Base-by-base conservation (phyloP, 345 rosid genomes). In the Populus davidiana region DNA sequence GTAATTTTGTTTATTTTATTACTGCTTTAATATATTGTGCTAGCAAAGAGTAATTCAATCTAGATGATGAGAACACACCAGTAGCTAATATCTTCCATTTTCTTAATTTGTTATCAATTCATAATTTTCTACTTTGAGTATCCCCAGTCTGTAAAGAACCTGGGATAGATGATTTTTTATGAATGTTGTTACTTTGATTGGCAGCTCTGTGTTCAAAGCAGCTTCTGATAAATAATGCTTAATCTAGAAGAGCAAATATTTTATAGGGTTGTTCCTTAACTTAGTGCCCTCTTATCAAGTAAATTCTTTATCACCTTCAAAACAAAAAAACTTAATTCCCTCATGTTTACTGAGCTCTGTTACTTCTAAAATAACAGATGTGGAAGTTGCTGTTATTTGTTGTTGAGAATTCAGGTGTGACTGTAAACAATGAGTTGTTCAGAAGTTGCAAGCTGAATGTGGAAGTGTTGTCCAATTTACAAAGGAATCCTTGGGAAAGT, bases 371-470 rank as follows among this genome's bases (percentile, higher is more conserved):
- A 67, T 44, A 31, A 62, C 14, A 50, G 54, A 18, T 52, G 23
- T n/a, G 23, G 66, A 74, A 79, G 31, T 65, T 50, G 23, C 70
- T 36, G 59, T 20, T 66, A 21, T 41, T 31, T 61, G 20, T 33
- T 74, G 31, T 33, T 44, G 31, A 72, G 56, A 41, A 77, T 36
- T 77, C 73, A 31, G 44, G 31, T 81, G 29, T 72, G 59, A 67
- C 29, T 68, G 17, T n/a, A 16, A 44, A 67, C 16, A 18, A 49
- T 27, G 41, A 41, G 43, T 6, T 70, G 67, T 33, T 12, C 36
- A 10, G 47, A 31, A 52, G 21, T 52, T 66, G 39, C 35, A 79
- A 70, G 35, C 25, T 44, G 63, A 25, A 44, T 23, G 18, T 39
- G 23, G 20, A 59, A 69, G 27, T 59, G 27, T 23, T 20, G 41